phyloP scores from a whole-genome alignment of 305 asterid species.

The Fraxinus dipetala region DNA sequence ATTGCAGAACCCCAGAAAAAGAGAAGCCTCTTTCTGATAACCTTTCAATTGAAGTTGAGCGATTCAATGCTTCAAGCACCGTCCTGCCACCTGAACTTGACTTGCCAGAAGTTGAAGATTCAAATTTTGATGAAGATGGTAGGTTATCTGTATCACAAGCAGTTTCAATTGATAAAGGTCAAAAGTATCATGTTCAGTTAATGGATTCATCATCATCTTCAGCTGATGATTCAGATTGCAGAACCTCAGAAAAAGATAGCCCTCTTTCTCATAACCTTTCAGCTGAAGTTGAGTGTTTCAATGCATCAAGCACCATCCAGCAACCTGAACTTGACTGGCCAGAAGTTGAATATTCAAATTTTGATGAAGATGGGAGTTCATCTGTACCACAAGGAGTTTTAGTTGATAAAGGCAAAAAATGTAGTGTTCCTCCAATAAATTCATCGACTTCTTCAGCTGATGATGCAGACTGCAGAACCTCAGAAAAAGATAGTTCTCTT shows the following conservation, averaged over 20 bases:
- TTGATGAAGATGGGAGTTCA: conserved; percentile 8
- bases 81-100: conserved; percentile 9
- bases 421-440: conserved; percentile 16
- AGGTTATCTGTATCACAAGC: conserved; percentile 18
- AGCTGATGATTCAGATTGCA: conserved; percentile 20
- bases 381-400: conserved; percentile 19
- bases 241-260: conserved; percentile 15
- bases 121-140: conserved; percentile 27
- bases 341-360: conserved; percentile 18
- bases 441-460: conserved; percentile 27
- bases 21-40: conserved; percentile 18
- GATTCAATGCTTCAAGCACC: conserved; percentile 18
- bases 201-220: conserved; percentile 32
- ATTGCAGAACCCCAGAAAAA: conserved; percentile 13
- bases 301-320: conserved; percentile 19
- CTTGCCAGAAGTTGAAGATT: conserved; percentile 19
- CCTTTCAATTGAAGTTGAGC: conserved; percentile 26
- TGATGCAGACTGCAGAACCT: conserved; percentile 22
- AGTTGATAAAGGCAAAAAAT: conserved; percentile 20
- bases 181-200: conserved; percentile 7
- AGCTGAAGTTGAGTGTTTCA: conserved; percentile 27
- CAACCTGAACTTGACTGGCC: conserved; percentile 26
- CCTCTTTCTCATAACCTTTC: conserved; percentile 21
- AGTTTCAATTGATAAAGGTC: conserved; percentile 23
- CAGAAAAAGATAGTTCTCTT: conserved; percentile 17